These are phyloP conservation scores for Chalciporus pseudorubinellus DNA, from an alignment of 768 basidiomycete species.

Conservation along the genomic window DNA sequence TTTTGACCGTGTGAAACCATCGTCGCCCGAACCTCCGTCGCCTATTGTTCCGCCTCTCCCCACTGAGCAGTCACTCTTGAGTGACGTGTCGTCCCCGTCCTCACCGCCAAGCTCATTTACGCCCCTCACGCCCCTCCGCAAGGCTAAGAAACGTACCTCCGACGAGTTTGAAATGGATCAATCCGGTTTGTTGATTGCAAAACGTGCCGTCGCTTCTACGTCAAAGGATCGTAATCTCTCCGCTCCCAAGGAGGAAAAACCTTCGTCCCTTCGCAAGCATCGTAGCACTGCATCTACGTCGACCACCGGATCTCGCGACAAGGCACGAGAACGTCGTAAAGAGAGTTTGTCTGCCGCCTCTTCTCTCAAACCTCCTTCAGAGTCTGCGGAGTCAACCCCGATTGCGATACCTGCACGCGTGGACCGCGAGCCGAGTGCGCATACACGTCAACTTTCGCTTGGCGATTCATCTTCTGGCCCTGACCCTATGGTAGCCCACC, in stretches of 20 bases:
- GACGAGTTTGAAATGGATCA: slow-evolving; percentile 84
- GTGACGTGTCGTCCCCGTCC: slow-evolving; percentile 29
- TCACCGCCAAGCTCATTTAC: slow-evolving; percentile 68
- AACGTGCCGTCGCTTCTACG: slow-evolving; percentile 37
- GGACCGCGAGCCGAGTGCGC: slow-evolving; percentile 39
- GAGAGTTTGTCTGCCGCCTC: slow-evolving; percentile 45
- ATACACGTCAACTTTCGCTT: slow-evolving; percentile 65
- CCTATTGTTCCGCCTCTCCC: slow-evolving; percentile 32
- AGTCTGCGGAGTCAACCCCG: slow-evolving; percentile 21
- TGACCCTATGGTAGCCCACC: slow-evolving; percentile 34
- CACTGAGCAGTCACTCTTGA: slow-evolving; percentile 31
- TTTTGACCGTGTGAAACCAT: slow-evolving; percentile 31
- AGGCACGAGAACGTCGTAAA: slow-evolving; percentile 51
- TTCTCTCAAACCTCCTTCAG: slow-evolving; percentile 32
- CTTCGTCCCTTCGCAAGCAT: slow-evolving; percentile 56
- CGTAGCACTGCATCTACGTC: slow-evolving; percentile 65
- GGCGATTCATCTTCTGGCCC: slow-evolving; percentile 66
- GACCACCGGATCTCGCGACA: slow-evolving; percentile 39
- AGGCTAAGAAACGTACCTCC: slow-evolving; percentile 72
- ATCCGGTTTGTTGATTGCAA: slow-evolving; percentile 56
- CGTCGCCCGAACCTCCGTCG: slow-evolving; percentile 28
- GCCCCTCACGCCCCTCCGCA: slow-evolving; percentile 41
- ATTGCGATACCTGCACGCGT: slow-evolving; percentile 19
- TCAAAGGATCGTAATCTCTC: slow-evolving; percentile 27
- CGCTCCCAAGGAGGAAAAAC: slow-evolving; percentile 47